Evolutionary conservation across 805 yeast species (phyloP).

Genomic region (Suhomyces kilbournensis): DNA sequence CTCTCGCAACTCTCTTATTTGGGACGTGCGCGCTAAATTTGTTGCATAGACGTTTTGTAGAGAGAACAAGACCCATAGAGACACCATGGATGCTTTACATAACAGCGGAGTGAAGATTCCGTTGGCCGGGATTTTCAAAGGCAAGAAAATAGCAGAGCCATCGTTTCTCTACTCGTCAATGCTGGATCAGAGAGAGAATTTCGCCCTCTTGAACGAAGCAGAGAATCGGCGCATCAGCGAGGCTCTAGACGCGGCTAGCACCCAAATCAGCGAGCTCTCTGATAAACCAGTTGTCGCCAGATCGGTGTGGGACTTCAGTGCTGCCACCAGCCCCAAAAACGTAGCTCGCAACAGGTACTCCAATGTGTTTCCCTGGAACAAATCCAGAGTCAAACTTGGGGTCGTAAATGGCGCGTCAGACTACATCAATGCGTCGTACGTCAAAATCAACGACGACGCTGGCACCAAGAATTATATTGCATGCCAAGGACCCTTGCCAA

Average conservation of each 20-base stretch:
- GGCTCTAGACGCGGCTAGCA: slow-evolving; percentile 1
- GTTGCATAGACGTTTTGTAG: not conserved
- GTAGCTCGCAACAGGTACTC: slow-evolving; percentile 30
- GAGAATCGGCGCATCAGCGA: slow-evolving; percentile 7
- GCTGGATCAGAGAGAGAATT: slow-evolving; percentile 10
- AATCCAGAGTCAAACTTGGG: slow-evolving; percentile 31
- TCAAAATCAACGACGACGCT: slow-evolving; percentile 8
- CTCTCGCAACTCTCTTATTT: too few species aligned
- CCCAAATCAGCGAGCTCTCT: not conserved
- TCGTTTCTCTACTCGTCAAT: slow-evolving; percentile 8
- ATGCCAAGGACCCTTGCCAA: slow-evolving; percentile 59
- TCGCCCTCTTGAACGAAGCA: slow-evolving; percentile 8
- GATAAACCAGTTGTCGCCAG: not conserved
- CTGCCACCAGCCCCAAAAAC: slow-evolving; percentile 4
- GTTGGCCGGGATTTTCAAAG: slow-evolving; percentile 1
- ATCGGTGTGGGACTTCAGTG: slow-evolving; percentile 6
- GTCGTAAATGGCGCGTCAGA: slow-evolving; percentile 17
- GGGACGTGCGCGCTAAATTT: not conserved
- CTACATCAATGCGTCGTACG: slow-evolving; percentile 41
- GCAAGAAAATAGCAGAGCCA: slow-evolving; percentile 4
- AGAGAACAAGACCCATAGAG: too few species aligned
- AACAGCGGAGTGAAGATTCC: not conserved
- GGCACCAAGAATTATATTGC: slow-evolving; percentile 50
- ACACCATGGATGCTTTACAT: not conserved
- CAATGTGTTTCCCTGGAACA: slow-evolving; percentile 42